Percentiles rank a stretch among this genome's conserved stretches.
phyloP scores from a whole-genome alignment of 768 basidiomycete genomes.

The Plicaturopsis crispa region DNA sequence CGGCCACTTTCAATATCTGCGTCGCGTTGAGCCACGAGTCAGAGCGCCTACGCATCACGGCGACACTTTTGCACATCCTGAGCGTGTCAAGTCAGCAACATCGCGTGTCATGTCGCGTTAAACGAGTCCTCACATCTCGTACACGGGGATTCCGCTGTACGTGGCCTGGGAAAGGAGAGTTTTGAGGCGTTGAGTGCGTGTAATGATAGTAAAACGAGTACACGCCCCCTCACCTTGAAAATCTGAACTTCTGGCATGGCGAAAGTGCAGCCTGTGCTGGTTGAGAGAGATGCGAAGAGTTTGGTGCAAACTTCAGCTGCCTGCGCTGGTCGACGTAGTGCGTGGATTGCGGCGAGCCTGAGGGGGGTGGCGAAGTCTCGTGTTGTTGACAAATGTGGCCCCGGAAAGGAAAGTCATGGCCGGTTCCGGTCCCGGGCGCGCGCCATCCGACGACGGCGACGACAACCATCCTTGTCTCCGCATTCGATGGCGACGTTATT shows the following conservation, averaged over 20 bases:
- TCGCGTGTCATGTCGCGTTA: conserved; percentile 18
- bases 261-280: too few species aligned
- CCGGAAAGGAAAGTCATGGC: too few species aligned
- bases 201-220: neutral
- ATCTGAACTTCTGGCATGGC: conserved; percentile 79
- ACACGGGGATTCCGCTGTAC: conserved; percentile 89
- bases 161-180: conserved; percentile 54
- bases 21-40: conserved; percentile 99
- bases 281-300: too few species aligned
- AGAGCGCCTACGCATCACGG: conserved; percentile 93
- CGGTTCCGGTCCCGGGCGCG: too few species aligned
- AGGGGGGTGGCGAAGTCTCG: neutral
- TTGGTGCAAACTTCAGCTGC: too few species aligned
- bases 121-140: conserved; percentile 72
- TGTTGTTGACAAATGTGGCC: too few species aligned
- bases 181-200: conserved; percentile 1
- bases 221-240: conserved; percentile 59
- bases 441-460: too few species aligned
- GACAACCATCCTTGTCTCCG: too few species aligned
- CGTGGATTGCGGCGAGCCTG: neutral
- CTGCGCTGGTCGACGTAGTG: neutral
- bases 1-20: conserved; percentile 97
- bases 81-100: conserved; percentile 30
- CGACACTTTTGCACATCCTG: conserved; percentile 93
- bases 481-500: too few species aligned